Evolutionary conservation across 2,329 filamentous ascomycete genomes (phyloP), one percentile per base, ranked within the genome.

Genomic region (Nectriaceae sp.): DNA sequence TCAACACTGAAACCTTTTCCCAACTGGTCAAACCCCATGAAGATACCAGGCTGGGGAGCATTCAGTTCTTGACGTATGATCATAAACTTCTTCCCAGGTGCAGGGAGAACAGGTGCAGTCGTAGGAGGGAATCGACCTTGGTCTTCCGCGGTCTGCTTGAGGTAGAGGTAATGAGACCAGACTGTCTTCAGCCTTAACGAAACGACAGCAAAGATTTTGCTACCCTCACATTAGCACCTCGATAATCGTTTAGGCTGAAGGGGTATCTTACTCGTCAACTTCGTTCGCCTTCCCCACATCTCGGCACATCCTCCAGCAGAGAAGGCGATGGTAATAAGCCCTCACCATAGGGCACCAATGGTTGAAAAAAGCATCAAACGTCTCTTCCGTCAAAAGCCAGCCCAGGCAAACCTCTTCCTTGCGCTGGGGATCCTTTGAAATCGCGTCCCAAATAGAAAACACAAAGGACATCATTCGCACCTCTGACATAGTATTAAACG

Each of bases 271-370:
- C 85, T 78, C 69, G 64, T 94, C 88, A 35, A 82, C 67, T 21
- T 84, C 78, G 38, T 82, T 81, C 19, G 82, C 75, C 40, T 79
- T 81, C 15, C 86, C 89, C 44, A 85, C 82, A 62, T 88, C 88
- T 54, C 92, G 80, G 55, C 88, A 93, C 40, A 97, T 75, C 50
- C 91, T 83, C 92, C 92, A 97, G 70, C 90, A 96, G 19, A 96
- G 70, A 42, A 97, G 73, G 40, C 92, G 89, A 81, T 96, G 94
- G 65, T 87, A 97, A 68, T 96, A 97, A 13, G 90, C 88, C 52
- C 92, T 83, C 19, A 96, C 90, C 92, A 96, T 96, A 0, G 92
- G 90, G 63, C 90, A 96, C 91, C 92, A 96, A 63, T 96, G 90
- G 63, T 88, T 93, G 71, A 96, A 97, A 52, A 90, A 85, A 52